phyloP scores from a whole-genome alignment of 2,329 filamentous ascomycete species.

The Pseudogymnoascus sp. region DNA sequence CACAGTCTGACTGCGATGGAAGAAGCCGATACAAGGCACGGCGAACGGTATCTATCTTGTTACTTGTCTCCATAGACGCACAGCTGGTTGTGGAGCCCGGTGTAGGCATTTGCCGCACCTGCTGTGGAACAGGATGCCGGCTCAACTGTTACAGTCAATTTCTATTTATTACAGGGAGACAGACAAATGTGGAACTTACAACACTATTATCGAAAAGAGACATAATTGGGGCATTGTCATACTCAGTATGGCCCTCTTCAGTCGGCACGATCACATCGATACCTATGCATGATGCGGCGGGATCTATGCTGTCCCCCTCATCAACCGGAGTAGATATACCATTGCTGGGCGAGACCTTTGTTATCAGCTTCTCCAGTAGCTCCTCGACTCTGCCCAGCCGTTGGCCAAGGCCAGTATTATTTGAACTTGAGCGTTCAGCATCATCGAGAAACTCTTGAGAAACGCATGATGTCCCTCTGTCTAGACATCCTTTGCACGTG shows the following conservation, averaged over 20 bases:
- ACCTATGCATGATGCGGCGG: conserved; percentile 19
- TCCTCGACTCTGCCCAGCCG: conserved; percentile 26
- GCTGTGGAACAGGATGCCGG: not conserved
- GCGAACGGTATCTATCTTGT: conserved; percentile 23
- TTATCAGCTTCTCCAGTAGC: conserved; percentile 24
- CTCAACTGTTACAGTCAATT: conserved; percentile 5
- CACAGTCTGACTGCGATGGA: conserved; percentile 23
- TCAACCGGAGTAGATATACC: not conserved
- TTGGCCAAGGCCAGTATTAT: conserved; percentile 22
- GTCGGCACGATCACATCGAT: conserved; percentile 24
- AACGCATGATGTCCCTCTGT: conserved; percentile 31
- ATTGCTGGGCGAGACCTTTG: conserved; percentile 24
- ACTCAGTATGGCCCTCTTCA: conserved; percentile 9
- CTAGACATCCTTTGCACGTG: conserved; percentile 40
- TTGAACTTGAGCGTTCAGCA: conserved; percentile 20
- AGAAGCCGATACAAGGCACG: conserved; percentile 24
- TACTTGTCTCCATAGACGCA: conserved; percentile 15
- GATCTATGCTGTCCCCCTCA: not conserved
- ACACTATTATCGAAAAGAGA: conserved; percentile 26
- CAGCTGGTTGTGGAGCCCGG: conserved; percentile 16
- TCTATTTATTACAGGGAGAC: not conserved
- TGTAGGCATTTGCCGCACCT: conserved; percentile 16
- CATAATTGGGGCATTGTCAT: conserved; percentile 21
- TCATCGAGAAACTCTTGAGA: conserved; percentile 29
- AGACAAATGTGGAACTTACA: conserved; percentile 16